A percentile compares a stretch with the other conserved stretches of the same genome.
These are phyloP conservation scores for Venturia nashicola DNA, from an alignment of 2,329 filamentous ascomycete genomes.

Conservation along the genomic window DNA sequence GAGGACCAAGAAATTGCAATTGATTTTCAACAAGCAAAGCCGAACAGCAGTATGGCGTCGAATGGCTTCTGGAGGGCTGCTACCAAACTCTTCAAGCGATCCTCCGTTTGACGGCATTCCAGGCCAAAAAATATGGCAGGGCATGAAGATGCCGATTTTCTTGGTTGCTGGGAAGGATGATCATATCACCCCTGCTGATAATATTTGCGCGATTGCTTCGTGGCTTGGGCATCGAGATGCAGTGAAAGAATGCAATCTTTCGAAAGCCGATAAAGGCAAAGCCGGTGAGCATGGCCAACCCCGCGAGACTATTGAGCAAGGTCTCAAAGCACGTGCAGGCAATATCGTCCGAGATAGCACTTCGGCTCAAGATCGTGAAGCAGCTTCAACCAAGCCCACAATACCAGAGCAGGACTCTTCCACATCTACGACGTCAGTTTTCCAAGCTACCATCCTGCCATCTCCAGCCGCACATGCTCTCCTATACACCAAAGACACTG, in stretches of 20 bases:
- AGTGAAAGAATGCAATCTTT: not conserved
- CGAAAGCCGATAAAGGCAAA: not conserved
- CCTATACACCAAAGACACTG: conserved; percentile 65
- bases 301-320: not conserved
- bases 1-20: conserved; percentile 54
- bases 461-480: conserved; percentile 72
- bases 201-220: conserved; percentile 54
- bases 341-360: not conserved
- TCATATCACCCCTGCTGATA: conserved; percentile 56
- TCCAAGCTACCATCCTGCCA: conserved; percentile 61
- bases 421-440: conserved; percentile 29
- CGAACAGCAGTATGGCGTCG: conserved; percentile 70
- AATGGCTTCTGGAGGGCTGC: conserved; percentile 63
- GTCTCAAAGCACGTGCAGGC: not conserved
- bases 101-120: conserved; percentile 52
- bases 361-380: not conserved
- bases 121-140: conserved; percentile 57
- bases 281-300: not conserved
- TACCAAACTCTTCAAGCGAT: conserved; percentile 46
- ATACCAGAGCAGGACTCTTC: conserved; percentile 23
- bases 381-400: not conserved
- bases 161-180: conserved; percentile 71
- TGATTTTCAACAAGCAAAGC: conserved; percentile 72
- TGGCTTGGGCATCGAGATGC: conserved; percentile 24
- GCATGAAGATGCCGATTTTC: conserved; percentile 62